Evolutionary conservation across 78 protist species (phyloP), one percentile per base, ranked within the genome.

Genomic region (Acrasis kona): DNA sequence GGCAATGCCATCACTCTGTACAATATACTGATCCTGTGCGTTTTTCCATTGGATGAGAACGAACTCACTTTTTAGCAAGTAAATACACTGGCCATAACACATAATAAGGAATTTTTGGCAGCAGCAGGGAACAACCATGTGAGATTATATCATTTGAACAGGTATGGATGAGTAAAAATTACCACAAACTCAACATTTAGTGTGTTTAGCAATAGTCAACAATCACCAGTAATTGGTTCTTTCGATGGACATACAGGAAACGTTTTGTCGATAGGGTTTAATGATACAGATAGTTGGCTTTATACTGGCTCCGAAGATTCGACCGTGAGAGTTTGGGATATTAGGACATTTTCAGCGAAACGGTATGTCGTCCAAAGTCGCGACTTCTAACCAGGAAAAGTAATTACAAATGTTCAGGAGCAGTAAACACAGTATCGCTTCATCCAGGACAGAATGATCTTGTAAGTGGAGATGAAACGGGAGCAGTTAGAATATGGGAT

Each of bases 271-370:
- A n/a, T 70, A 30, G 97, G 96, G 34, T 96, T 88, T 57, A 91
- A 88, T 61, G 28, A 31, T 3, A 96, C 91, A 19, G 83, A 91
- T 34, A 77, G 84, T 29, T 95, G 97, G 96, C 75, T 96, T 86
- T 93, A 71, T 75, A 82, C 97, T 0, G 91, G 89, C 27, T 80
- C 91, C 42, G 99, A 96, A 66, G 99, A 96, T 67, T 84, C 87
- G 32, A 88, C 96, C 6, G 67, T 93, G 34, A 84, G 89, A 79
- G 79, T 96, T 27, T 96, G 99, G 99, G 99, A 96, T 72, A 12
- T 94, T 36, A 70, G 96, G 73, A 77, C 70, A 9, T 64, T 35
- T 58, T 50, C 19, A 50, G 19, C 19, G n/a, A n/a, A n/a, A n/a
- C 19, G 34, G 19, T 50, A n/a, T 50, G 61, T 50, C 19, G 19